A percentile compares a stretch with the other conserved stretches of the same genome.
phyloP scores from a whole-genome alignment of 257 asterid species.

The Jaltomata sinuosa region DNA sequence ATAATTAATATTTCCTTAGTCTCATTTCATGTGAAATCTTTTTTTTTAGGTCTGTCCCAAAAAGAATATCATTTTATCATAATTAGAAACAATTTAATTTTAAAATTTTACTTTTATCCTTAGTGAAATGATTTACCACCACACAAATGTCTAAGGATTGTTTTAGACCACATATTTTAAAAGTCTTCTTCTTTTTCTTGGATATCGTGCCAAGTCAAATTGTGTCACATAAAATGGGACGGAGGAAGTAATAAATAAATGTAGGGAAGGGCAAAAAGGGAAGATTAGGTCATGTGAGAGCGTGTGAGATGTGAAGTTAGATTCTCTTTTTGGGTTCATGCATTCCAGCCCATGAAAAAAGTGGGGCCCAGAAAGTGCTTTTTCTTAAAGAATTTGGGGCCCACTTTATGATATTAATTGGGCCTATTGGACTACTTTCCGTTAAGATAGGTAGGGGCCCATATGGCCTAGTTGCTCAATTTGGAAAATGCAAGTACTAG shows the following conservation, averaged over 20 bases:
- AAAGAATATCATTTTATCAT: too few species aligned
- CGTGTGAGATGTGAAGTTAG: background rate
- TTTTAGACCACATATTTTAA: too few species aligned
- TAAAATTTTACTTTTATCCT: too few species aligned
- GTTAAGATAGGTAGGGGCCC: background rate
- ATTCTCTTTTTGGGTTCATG: conserved; percentile 3
- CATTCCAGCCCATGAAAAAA: conserved; percentile 16
- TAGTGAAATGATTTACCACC: too few species aligned
- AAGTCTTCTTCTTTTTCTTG: too few species aligned
- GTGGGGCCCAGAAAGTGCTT: background rate
- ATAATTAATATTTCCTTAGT: background rate
- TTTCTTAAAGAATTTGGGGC: background rate
- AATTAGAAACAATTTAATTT: too few species aligned
- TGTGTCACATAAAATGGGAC: too few species aligned
- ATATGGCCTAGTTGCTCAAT: background rate
- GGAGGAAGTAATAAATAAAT: background rate
- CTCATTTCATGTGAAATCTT: too few species aligned
- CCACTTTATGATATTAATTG: background rate
- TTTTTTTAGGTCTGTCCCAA: too few species aligned
- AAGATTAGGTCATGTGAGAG: background rate
- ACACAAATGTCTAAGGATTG: too few species aligned
- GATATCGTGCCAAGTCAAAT: too few species aligned
- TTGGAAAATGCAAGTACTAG: background rate
- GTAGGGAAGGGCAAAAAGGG: background rate
- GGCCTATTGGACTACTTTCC: background rate